Evolutionary conservation across 352 stramenopile species (phyloP), one percentile per base, ranked within the genome.

Genomic region (Globisporangium megalacanthum): DNA sequence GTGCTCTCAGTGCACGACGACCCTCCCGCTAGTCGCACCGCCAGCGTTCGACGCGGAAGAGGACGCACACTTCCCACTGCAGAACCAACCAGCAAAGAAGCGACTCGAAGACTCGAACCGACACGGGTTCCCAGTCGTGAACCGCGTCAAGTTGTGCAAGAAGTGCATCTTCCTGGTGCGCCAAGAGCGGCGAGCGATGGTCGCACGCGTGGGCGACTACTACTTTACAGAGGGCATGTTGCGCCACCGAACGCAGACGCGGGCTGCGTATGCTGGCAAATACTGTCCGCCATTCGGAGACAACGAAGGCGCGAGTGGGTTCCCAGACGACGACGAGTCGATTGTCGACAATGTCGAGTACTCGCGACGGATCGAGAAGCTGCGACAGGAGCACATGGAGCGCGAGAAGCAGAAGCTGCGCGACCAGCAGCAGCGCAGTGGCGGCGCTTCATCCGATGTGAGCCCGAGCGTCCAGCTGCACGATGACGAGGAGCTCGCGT

Each of bases 111-210:
- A 68, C 49, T 68, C 64, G n/a, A 60, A 75, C 2, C 42, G 65
- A 3, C 75, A 80, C 19, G 72, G 73, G 50, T 80, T 86, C 60
- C 72, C 77, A 8, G 75, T 77, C 44, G 77, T 88, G 44, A 83
- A 86, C 56, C 65, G 69, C 49, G 74, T 88, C 29, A 88, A 88
- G 62, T 69, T 90, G 37, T 90, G 80, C 66, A 83, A 87, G 57
- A 90, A 90, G 52, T 90, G 80, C 66, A 77, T 90, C 56, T 88
- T 82, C 54, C 67, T 54, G 42, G 75, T 88, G 49, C 74, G 76
- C 4, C 74, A 83, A 31, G 77, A 90, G 46, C 79, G 79, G 35
- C 85, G 86, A 52, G 75, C 72, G 2, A 78, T 70, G 44, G 70
- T 79, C 63, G 57, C 66, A 15, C 70, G 75, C 1, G 65, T 73